Base-by-base conservation (phyloP, 2,329 filamentous ascomycete species). In the Penicillium sp. region DNA sequence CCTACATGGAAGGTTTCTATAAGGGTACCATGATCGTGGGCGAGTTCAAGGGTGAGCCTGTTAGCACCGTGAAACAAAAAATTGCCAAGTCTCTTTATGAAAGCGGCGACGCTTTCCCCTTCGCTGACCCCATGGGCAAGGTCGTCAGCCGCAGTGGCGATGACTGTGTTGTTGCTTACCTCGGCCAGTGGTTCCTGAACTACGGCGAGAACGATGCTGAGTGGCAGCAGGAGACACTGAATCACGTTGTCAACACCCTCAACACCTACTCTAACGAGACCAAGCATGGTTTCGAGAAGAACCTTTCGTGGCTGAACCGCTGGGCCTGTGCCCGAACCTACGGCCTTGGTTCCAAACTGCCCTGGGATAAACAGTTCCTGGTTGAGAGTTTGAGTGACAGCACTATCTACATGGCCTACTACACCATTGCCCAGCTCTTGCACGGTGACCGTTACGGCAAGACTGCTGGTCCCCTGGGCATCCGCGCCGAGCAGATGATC, bases 141-240 rank as follows among this genome's bases (percentile, higher is more conserved):
- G 94, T 97, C 60, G 85, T 95, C 54, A 93, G 88, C 68, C 84
- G 94, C 73, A 95, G 90, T 62, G 90, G 88, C 23, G 93, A 97
- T 67, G 90, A 95, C 62, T 97, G 94, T 70, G 91, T 96, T 52
- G 93, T 94, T 53, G 89, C 91, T 24, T 86, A 93, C 60, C 86
- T 97, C 68, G 93, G 97, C 64, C 94, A 99, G 75, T 99, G 94
- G 92, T 99, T 96, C 76, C 80, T 99, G 64, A 93, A 97, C 75
- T 99, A 99, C 67, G 94, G 94, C 56, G 89, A 92, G 75, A 90
- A 90, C 56, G 84, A 87, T 62, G 75, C 77, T 36, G 82, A 87
- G 43, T 97, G 94, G 94, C 89, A 89, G 68, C 77, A 89, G 56
- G 80, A 83, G 36, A 90, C 89, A 12, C 78, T 92, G 47, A 81